Evolutionary conservation across 331 rosid genomes (phyloP), one percentile per base, ranked within the genome.

Genomic region (Pyracantha coccinea): DNA sequence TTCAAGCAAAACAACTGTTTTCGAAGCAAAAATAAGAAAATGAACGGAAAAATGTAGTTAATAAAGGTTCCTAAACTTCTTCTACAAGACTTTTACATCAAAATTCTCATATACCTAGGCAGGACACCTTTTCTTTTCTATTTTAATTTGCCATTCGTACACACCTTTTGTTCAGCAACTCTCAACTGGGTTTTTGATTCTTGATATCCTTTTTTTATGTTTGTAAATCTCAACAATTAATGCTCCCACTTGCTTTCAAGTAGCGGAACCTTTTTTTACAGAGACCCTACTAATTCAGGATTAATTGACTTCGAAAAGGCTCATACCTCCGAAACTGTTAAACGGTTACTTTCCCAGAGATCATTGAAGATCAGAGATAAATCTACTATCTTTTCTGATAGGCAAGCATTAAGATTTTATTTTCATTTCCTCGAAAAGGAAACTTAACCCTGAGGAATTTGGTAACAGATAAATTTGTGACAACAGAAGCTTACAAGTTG

Each of bases 401-500:
- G 69, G 41, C 28, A 1, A 65, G 69, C 8, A 65, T 8, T 33
- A 17, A 66, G 28, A 66, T 32, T 28, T 14, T 61, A 41, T 2
- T 19, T 31, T 61, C 45, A 17, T 44, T 44, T 45, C 17, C n/a
- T 28, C 27, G n/a, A 8, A 69, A 50, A 54, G 17, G n/a, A 29
- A 54, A 8, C 7, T 68, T 35, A 35, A 66, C 67, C 72, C 31
- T 4, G 17, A n/a, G 19, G 6, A 15, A 59, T 59, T 35, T 32
- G 27, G 31, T 53, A 15, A 25, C 41, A 73, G 65, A 72, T 8
- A 31, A 3, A 63, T 4, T 17, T 14, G 23, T 16, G 19, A 61
- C 7, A 72, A 73, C 59, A 79, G 35, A 53, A 71, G 76, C 90
- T 95, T 84, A 95, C 97, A 89, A 66, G 77, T 88, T 77, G 80